These are phyloP conservation scores for Diutina sp. DNA, from an alignment of 1,139 yeast species.

Conservation along the genomic window DNA sequence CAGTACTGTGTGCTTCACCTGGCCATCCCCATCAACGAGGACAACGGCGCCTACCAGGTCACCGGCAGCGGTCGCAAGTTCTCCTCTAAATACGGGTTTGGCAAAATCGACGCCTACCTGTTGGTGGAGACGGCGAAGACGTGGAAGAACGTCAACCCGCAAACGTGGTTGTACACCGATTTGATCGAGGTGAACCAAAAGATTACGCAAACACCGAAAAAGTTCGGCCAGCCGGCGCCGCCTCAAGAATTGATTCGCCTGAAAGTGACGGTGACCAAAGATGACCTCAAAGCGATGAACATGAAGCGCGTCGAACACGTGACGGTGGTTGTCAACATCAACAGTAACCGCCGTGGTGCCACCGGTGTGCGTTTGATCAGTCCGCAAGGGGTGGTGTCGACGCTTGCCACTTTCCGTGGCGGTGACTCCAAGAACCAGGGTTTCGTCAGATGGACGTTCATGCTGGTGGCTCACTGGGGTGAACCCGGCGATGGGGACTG, in stretches of 20 bases:
- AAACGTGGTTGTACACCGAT: constrained; percentile 63
- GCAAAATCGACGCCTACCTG: constrained; percentile 73
- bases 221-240: constrained; percentile 6
- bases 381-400: constrained; percentile 65
- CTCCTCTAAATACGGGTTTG: constrained; percentile 87
- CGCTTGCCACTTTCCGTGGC: constrained; percentile 60
- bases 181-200: constrained; percentile 18
- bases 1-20: constrained; percentile 73
- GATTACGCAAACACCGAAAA: constrained; percentile 10
- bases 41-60: constrained; percentile 59
- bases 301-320: constrained; percentile 75
- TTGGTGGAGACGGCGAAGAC: constrained; percentile 61
- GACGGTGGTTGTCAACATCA: constrained; percentile 65
- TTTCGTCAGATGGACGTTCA: constrained; percentile 77
- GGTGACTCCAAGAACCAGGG: constrained; percentile 48
- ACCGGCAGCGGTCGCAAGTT: constrained; percentile 52
- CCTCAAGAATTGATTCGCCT: constrained; percentile 22
- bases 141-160: constrained; percentile 88
- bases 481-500: constrained; percentile 76
- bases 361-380: constrained; percentile 55
- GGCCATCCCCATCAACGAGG: constrained; percentile 55
- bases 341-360: constrained; percentile 55
- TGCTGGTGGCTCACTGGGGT: constrained; percentile 99
- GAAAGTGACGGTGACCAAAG: constrained; percentile 32
- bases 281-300: constrained; percentile 42